Evolutionary conservation across 1,284 basidiomycete species (phyloP).

Genomic region (Puccinia novopanici): DNA sequence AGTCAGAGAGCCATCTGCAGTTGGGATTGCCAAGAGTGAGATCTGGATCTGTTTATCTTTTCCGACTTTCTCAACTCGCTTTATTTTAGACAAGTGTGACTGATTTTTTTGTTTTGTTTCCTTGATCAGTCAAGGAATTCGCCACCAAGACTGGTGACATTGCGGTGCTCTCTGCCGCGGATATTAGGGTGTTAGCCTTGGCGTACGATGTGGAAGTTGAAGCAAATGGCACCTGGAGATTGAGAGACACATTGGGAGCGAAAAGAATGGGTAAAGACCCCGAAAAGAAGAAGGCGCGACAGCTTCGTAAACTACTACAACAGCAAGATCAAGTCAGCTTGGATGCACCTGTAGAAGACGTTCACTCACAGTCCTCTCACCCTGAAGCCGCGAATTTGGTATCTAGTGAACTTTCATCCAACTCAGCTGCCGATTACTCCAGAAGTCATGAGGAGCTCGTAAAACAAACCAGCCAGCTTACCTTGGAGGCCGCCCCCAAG

Average conservation of each 20-base stretch:
- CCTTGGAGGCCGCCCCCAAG: neutral
- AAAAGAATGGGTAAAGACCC: slow-evolving; percentile 47
- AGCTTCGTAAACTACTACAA: slow-evolving; percentile 38
- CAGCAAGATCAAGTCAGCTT: slow-evolving; percentile 13
- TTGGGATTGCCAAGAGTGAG: slow-evolving; percentile 75
- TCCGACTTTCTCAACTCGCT: neutral
- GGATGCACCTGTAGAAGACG: neutral
- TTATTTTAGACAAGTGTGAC: neutral
- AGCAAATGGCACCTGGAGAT: slow-evolving; percentile 63
- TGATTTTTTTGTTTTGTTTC: neutral
- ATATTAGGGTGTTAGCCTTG: slow-evolving; percentile 87
- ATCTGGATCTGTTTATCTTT: slow-evolving; percentile 20
- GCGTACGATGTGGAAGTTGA: slow-evolving; percentile 74
- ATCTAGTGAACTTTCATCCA: slow-evolving; percentile 14
- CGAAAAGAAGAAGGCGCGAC: slow-evolving; percentile 54
- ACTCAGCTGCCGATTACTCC: neutral
- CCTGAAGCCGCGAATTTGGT: neutral
- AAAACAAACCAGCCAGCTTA: neutral
- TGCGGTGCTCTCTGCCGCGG: slow-evolving; percentile 83
- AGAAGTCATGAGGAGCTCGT: slow-evolving; percentile 9
- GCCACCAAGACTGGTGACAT: slow-evolving; percentile 97
- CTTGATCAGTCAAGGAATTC: slow-evolving; percentile 74
- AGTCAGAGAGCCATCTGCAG: slow-evolving; percentile 72
- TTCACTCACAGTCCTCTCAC: neutral
- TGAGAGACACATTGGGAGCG: slow-evolving; percentile 62